Conservation (phyloP, 2,329 filamentous ascomycete species). For the Tolypocladium tundrense region DNA sequence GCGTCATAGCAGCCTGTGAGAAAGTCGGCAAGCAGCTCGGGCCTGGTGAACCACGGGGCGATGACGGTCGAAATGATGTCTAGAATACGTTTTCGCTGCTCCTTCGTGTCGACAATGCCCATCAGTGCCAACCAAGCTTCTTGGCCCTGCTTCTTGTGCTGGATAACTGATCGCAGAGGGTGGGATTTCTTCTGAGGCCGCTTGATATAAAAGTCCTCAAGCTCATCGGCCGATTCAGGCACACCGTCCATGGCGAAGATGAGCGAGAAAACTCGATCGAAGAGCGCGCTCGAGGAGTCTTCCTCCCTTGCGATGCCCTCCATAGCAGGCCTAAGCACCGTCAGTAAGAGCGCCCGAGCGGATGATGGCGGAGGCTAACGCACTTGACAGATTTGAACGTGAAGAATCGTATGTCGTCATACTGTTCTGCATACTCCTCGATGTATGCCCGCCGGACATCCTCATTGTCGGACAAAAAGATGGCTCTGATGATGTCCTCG, state of each 20-base stretch:
- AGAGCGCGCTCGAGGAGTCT: conserved; percentile 20
- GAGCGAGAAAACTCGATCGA: conserved; percentile 50
- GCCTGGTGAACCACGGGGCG: conserved; percentile 79
- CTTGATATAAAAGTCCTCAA: conserved; percentile 58
- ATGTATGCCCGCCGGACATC: conserved; percentile 62
- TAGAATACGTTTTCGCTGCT: conserved; percentile 71
- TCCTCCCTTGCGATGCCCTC: conserved; percentile 10
- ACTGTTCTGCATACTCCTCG: conserved; percentile 67
- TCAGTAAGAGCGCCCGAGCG: conserved; percentile 1
- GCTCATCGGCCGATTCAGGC: conserved; percentile 54
- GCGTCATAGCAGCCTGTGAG: conserved; percentile 86
- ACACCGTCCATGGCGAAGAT: conserved; percentile 60
- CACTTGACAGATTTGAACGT: conserved; percentile 68
- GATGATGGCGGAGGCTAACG: conserved; percentile 23
- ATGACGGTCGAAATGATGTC: conserved; percentile 66
- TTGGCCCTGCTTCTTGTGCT: conserved; percentile 73
- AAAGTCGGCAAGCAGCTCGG: conserved; percentile 90
- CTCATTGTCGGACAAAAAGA: conserved; percentile 50
- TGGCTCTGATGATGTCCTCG: conserved; percentile 47
- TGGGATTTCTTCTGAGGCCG: conserved; percentile 59
- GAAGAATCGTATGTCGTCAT: conserved; percentile 77
- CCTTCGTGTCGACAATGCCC: conserved; percentile 52
- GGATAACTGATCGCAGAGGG: conserved; percentile 50
- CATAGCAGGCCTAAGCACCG: conserved; percentile 12
- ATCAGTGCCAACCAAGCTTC: conserved; percentile 80